Percentiles rank a stretch among this genome's conserved stretches.
phyloP scores from a whole-genome alignment of 352 stramenopile species.

The Globisporangium nunn region DNA sequence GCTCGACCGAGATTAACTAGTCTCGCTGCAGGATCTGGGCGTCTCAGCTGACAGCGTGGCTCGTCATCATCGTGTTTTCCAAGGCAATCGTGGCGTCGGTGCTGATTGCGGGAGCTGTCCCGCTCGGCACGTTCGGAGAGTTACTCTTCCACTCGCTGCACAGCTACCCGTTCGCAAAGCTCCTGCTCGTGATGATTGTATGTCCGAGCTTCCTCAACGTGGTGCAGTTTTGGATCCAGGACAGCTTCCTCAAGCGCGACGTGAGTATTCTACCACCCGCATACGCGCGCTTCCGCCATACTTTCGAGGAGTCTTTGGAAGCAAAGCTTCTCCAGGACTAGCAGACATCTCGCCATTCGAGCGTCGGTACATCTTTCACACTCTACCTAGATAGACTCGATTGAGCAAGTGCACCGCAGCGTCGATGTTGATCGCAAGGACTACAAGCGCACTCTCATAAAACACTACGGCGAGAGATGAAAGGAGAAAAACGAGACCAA shows the following conservation, averaged over 20 bases:
- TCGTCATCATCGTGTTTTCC: constrained; percentile 72
- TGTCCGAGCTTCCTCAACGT: constrained; percentile 82
- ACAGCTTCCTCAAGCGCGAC: constrained; percentile 79
- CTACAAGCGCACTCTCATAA: neutral
- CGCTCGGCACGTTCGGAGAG: constrained; percentile 51
- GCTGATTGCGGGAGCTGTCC: constrained; percentile 38
- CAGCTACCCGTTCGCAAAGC: constrained; percentile 57
- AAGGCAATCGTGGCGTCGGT: constrained; percentile 75
- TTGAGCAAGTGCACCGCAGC: too few relatives aligned
- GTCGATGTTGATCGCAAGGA: neutral
- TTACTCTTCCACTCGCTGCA: constrained; percentile 57
- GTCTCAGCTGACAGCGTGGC: constrained; percentile 50
- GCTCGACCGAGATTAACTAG: neutral
- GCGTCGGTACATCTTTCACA: neutral
- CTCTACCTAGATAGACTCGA: neutral
- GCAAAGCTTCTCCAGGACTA: constrained; percentile 48
- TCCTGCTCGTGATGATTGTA: constrained; percentile 75
- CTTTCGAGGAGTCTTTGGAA: constrained; percentile 62
- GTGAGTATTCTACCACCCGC: constrained; percentile 45
- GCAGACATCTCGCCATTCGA: neutral
- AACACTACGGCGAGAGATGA: neutral
- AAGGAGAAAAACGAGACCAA: neutral
- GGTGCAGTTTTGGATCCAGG: constrained; percentile 84
- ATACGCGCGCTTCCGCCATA: constrained; percentile 58
- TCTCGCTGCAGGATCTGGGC: constrained; percentile 33